Base-by-base conservation (phyloP, 1,284 basidiomycete species). In the Cutaneotrichosporon daszewskae region DNA sequence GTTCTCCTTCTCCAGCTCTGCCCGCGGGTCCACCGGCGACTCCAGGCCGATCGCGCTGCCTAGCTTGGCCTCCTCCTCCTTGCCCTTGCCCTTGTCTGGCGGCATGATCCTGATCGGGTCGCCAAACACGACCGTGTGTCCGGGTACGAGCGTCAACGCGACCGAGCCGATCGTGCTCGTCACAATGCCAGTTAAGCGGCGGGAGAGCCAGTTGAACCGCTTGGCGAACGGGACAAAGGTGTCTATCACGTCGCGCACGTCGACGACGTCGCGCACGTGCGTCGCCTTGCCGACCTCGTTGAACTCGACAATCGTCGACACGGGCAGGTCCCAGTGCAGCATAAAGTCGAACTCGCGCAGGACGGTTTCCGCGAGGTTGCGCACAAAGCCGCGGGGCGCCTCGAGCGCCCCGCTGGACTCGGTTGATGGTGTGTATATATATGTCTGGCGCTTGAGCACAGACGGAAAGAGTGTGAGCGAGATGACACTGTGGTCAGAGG, bases 221-320 rank as follows among this genome's bases (percentile, higher is more conserved):
- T 62, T 66, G 45, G 63, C 66, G 37, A 71, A 65, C 3, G 69
- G 69, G 5, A 71, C 63, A 27, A 71, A 53, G 6, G 60, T 60
- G 47, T 71, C 67, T 33, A 66, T 54, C 9, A 60, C 49, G 40
- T 71, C 66, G 37, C 61, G 54, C 10, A 71, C 45, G 43, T 69
- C 67, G 31, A 71, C 55, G 3, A 59, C 43, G 43, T 71, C 69
- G 23, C 69, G 58, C 4, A 71, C 52, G 31, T 64, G 61, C 6
- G 60, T 64, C 2, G 64, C 66, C 52, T 66, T 66, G 40, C 68
- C 64, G 32, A 63, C 62, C 47, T 71, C 69, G 48, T 71, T 71
- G 51, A 71, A 68, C 42, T 69, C 59, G 17, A 71, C 64, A 22
- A 65, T 49, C 5, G 69, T 71, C 5, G 59, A 57, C 16, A 71